phyloP scores from a whole-genome alignment of 108 stramenopile genomes.

The Mayamaea pseudoterrestris region DNA sequence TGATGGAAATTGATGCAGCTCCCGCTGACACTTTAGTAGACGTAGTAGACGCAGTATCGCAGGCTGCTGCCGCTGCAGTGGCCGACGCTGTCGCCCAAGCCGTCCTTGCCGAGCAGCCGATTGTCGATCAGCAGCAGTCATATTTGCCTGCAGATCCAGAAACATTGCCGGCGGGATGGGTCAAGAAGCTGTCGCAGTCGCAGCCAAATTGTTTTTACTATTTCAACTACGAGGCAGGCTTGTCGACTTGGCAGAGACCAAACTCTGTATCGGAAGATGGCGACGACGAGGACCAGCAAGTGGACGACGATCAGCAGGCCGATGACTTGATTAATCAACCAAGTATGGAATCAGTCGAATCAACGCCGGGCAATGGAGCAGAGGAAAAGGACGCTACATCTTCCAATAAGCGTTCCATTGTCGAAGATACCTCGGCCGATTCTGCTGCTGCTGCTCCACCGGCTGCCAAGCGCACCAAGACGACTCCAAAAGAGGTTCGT shows the following conservation, averaged over 20 bases:
- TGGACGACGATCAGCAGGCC: no score
- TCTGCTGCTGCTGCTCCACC: not conserved
- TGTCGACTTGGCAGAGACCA: constrained; percentile 52
- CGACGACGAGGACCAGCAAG: not conserved
- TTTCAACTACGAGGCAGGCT: constrained; percentile 66
- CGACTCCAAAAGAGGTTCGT: constrained; percentile 53
- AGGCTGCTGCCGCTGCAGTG: no score
- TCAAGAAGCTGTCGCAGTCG: constrained; percentile 27
- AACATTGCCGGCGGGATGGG: constrained; percentile 57
- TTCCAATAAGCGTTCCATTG: not conserved
- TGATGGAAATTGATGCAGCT: no score
- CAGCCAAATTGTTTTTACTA: constrained; percentile 57
- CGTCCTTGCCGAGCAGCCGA: no score
- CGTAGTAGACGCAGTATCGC: no score
- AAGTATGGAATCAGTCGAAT: no score
- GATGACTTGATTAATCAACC: not conserved
- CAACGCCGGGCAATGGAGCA: constrained; percentile 7
- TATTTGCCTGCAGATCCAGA: no score
- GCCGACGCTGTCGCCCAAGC: no score
- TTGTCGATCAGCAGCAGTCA: no score
- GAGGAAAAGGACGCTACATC: not conserved
- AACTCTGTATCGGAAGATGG: constrained; percentile 2
- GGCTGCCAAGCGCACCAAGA: not conserved
- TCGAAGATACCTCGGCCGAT: not conserved
- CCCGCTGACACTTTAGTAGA: no score